Conservation (phyloP, 164 flowering plant species). For the Macadamia integrifolia region DNA sequence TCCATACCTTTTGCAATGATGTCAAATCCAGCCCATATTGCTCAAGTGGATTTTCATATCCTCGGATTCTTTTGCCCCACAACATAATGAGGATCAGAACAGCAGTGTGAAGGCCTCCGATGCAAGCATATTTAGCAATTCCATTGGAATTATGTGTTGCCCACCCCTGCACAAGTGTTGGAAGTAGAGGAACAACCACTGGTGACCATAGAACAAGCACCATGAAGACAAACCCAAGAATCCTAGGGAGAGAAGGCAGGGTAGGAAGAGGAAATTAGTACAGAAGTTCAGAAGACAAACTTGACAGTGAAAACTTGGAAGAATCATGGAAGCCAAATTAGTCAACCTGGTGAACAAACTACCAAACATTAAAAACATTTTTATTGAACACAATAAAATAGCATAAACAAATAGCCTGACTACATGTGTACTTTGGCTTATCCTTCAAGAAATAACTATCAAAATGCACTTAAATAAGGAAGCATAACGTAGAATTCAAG, state of each 20-base stretch:
- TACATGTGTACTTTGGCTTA: not conserved
- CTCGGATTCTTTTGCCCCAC: slow-evolving; percentile 90
- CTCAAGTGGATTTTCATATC: slow-evolving; percentile 55
- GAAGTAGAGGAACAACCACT: slow-evolving; percentile 73
- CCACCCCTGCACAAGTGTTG: slow-evolving; percentile 78
- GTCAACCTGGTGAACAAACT: not conserved
- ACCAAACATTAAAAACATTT: not conserved
- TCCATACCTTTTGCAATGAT: slow-evolving; percentile 49
- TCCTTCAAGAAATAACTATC: not conserved
- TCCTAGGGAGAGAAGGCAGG: slow-evolving; percentile 31
- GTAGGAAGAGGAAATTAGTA: not conserved
- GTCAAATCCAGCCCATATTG: slow-evolving; percentile 79
- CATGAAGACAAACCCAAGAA: slow-evolving; percentile 71
- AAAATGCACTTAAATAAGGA: not conserved
- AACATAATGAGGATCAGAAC: slow-evolving; percentile 50
- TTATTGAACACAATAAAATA: not conserved
- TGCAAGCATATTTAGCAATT: slow-evolving; percentile 59
- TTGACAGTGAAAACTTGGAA: not conserved
- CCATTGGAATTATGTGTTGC: slow-evolving; percentile 44
- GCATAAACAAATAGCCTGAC: not conserved
- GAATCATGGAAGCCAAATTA: not conserved
- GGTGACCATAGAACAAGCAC: slow-evolving; percentile 94
- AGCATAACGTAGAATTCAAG: too few relatives aligned
- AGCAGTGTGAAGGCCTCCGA: slow-evolving; percentile 68
- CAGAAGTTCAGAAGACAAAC: not conserved